phyloP scores from a whole-genome alignment of 78 protist genomes.

The Polysphondylium violaceum region DNA sequence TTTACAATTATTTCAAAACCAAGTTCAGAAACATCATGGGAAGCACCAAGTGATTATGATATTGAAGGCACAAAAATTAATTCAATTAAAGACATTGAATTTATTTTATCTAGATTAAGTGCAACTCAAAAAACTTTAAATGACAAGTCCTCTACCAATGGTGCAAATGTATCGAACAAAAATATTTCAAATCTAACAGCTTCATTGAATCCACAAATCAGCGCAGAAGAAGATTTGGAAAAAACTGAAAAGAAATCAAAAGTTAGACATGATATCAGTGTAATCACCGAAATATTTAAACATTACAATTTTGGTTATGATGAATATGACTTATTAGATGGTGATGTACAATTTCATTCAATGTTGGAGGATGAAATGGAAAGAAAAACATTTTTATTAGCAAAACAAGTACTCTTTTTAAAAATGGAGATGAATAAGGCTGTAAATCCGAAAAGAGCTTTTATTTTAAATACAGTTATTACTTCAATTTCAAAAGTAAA shows the following conservation, averaged over 20 bases:
- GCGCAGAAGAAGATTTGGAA: conserved; percentile 20
- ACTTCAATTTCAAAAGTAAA: conserved; percentile 9
- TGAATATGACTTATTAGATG: not conserved
- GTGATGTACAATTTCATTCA: not conserved
- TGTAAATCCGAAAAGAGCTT: conserved; percentile 8
- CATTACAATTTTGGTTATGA: conserved; percentile 68
- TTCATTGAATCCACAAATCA: not conserved
- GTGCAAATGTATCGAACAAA: not conserved
- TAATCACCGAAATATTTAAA: conserved; percentile 49
- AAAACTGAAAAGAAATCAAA: conserved; percentile 30
- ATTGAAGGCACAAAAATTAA: not conserved
- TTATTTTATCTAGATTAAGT: conserved; percentile 12
- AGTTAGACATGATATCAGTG: conserved; percentile 10
- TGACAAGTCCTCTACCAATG: not conserved
- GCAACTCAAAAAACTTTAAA: conserved; percentile 16
- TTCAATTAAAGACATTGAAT: conserved; percentile 21
- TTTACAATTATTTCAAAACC: conserved; percentile 16
- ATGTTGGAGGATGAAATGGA: conserved; percentile 33
- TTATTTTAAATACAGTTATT: conserved; percentile 44
- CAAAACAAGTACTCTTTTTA: conserved; percentile 34
- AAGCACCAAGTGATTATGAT: not conserved
- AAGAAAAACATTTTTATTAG: conserved; percentile 61
- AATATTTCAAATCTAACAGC: not conserved
- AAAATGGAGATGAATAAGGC: conserved; percentile 50
- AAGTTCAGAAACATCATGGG: conserved; percentile 40